phyloP scores from a whole-genome alignment of 148 eudicot genomes.

The Amaranthus palmeri region DNA sequence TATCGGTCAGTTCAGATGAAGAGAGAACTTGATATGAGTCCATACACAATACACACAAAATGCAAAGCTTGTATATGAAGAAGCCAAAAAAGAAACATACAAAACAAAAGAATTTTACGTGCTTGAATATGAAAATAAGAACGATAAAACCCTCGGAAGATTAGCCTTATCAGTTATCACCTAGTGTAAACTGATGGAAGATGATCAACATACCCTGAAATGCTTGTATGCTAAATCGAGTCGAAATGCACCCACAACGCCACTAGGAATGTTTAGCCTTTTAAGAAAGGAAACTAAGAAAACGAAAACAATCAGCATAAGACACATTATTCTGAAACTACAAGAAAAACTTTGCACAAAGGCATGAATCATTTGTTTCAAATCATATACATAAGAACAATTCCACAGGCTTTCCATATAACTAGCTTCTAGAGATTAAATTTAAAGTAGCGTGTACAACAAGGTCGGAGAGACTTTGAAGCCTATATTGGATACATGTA shows the following conservation, averaged over 20 bases:
- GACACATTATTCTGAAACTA: neutral
- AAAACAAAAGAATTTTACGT: neutral
- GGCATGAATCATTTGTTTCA: neutral
- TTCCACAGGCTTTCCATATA: neutral
- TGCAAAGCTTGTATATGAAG: neutral
- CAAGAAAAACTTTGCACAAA: neutral
- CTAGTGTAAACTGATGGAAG: neutral
- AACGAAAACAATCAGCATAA: constrained; percentile 31
- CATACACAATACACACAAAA: neutral
- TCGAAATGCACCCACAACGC: constrained; percentile 95
- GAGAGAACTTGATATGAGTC: neutral
- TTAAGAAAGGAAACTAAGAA: constrained; percentile 73
- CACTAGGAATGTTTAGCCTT: constrained; percentile 82
- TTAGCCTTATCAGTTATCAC: neutral
- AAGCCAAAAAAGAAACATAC: neutral
- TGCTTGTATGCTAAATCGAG: constrained; percentile 90
- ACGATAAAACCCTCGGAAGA: neutral
- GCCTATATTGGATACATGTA: neutral
- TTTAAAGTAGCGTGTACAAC: neutral
- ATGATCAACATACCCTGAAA: constrained; percentile 59
- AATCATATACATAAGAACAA: neutral
- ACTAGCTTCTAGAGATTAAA: neutral
- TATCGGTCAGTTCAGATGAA: neutral
- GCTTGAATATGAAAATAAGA: neutral
- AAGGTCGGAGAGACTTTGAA: constrained; percentile 4